Conservation (phyloP, 257 asterid species). For the Vinca minor region DNA sequence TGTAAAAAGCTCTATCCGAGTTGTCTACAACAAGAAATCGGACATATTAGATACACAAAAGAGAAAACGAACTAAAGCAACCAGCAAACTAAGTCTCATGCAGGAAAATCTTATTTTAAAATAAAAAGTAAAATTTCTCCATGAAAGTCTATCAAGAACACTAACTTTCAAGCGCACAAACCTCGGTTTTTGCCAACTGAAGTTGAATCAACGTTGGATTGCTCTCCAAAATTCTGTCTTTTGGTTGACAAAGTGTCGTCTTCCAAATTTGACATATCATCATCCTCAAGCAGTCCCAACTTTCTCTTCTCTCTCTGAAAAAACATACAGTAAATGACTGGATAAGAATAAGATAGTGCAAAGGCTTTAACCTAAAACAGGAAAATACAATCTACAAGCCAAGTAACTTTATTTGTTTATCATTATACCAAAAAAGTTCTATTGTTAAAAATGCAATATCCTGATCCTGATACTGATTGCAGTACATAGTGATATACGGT, state of each 20-base stretch:
- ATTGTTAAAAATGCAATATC: not conserved
- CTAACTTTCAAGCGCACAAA: slow-evolving; percentile 19
- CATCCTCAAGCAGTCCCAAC: slow-evolving; percentile 66
- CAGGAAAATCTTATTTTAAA: not conserved
- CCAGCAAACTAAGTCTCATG: not conserved
- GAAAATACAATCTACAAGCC: not conserved
- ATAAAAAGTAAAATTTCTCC: too few species aligned
- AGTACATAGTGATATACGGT: not conserved
- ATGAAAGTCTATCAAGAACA: not conserved
- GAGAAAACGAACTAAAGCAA: not conserved
- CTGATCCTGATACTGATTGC: not conserved
- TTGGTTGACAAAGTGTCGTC: slow-evolving; percentile 18
- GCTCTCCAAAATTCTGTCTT: slow-evolving; percentile 30
- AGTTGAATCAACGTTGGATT: not conserved
- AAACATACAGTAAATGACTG: not conserved
- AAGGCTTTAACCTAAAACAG: not conserved
- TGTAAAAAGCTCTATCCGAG: slow-evolving; percentile 75
- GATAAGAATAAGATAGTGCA: not conserved
- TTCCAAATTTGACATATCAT: slow-evolving; percentile 22
- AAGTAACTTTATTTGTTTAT: not conserved
- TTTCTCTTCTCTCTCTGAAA: slow-evolving; percentile 66
- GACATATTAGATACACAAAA: not conserved
- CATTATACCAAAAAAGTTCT: not conserved
- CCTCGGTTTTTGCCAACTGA: slow-evolving; percentile 38
- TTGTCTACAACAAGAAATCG: slow-evolving; percentile 34